Base-by-base conservation (phyloP, 768 basidiomycete species). In the Xanthoconium purpureum region DNA sequence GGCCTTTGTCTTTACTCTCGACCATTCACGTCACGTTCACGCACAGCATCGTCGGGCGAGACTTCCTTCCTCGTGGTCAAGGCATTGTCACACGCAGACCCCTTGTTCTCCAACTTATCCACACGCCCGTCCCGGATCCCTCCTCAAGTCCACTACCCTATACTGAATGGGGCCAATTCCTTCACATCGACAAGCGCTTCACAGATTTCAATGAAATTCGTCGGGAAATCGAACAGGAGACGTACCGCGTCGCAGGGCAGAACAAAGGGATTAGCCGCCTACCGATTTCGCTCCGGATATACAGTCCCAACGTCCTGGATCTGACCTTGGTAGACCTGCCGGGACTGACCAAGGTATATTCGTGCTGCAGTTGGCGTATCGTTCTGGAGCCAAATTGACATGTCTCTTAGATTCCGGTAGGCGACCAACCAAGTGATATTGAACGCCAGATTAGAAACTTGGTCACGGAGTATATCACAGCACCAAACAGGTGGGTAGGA, bases 261-360 rank as follows among this genome's bases (percentile, higher is more conserved):
- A 98, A 98, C 74, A 99, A 98, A 75, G 97, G 97, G 44, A 89
- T 99, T 56, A 95, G 93, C 75, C 94, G 95, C 70, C 73, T 97
- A 46, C 95, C 96, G 2, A 98, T 98, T 66, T 92, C 94, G 56
- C 80, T 99, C 46, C 84, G 93, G 70, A 97, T 99, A 77, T 95
- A 89, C 72, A 97, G 94, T 58, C 94, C 96, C 24, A 85, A 94
- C 63, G 97, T 99, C 36, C 77, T 98, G 62, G 96, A 98, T 71
- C 75, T 99, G 66, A 99, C 97, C 1, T 73, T 99, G 62, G 97
- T 99, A 32, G 97, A 99, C 77, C 73, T 99, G 50, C 97, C 97
- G 5, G 97, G 97, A 30, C 75, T 99, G 64, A 99, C 97, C 35
- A 99, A 99, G 80, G 92, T 89, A 59, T 57, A 82, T 73, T 9